These are phyloP conservation scores for Ramaria rubella DNA, from an alignment of 768 basidiomycete genomes.

Conservation along the genomic window DNA sequence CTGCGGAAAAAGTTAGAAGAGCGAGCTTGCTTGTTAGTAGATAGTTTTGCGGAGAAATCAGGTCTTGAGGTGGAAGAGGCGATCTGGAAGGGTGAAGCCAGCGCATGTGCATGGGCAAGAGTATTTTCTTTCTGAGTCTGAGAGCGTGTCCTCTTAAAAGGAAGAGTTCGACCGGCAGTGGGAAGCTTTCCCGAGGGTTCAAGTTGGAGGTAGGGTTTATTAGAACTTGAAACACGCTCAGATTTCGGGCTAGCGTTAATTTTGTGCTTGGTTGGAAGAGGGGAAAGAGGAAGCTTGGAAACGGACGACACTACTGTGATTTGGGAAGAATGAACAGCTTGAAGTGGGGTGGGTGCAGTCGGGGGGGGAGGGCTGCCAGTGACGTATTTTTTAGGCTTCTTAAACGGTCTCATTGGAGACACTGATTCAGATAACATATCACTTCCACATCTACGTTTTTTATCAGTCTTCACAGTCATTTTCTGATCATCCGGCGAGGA, in stretches of 20 bases:
- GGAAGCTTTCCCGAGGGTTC: too few species aligned
- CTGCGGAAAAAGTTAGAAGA: conserved; percentile 1
- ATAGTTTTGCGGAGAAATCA: neutral
- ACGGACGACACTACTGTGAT: neutral
- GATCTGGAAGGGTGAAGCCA: conserved; percentile 1
- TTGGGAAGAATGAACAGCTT: neutral
- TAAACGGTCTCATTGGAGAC: neutral
- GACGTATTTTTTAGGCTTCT: neutral
- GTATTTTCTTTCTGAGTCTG: conserved; percentile 9
- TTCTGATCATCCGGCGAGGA: neutral
- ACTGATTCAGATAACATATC: too few species aligned
- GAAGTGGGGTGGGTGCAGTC: neutral
- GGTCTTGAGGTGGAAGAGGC: neutral
- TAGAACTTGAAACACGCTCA: neutral
- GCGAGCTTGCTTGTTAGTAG: neutral
- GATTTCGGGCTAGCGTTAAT: too few species aligned
- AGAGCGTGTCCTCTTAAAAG: neutral
- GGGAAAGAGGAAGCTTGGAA: neutral
- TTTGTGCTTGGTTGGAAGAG: neutral
- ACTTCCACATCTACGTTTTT: too few species aligned
- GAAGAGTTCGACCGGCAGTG: neutral
- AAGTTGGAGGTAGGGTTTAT: too few species aligned
- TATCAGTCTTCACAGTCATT: neutral
- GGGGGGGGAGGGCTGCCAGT: neutral
- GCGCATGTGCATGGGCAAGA: neutral